phyloP scores from a whole-genome alignment of 2,329 filamentous ascomycete genomes.

The Sphaerulina populicola region DNA sequence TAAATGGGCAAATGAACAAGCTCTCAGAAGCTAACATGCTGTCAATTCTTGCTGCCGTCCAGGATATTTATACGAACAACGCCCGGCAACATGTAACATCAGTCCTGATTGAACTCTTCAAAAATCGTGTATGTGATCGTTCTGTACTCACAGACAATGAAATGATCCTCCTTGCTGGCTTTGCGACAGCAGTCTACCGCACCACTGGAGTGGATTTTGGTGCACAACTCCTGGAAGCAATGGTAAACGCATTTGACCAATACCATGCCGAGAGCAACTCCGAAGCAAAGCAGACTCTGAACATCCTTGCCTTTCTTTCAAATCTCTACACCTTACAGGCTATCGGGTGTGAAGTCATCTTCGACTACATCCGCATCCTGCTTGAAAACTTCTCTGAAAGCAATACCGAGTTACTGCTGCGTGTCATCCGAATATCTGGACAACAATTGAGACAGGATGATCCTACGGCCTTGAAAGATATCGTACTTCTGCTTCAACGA shows the following conservation, averaged over 20 bases:
- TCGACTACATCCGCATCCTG: slow-evolving; percentile 80
- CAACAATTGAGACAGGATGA: slow-evolving; percentile 81
- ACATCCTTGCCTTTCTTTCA: slow-evolving; percentile 73
- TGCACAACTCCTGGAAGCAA: slow-evolving; percentile 70
- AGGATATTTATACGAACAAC: slow-evolving; percentile 73
- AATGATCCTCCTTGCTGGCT: slow-evolving; percentile 81
- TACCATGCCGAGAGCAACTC: slow-evolving; percentile 26
- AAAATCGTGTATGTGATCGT: slow-evolving; percentile 70
- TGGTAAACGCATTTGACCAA: slow-evolving; percentile 66
- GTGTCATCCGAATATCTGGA: slow-evolving; percentile 72
- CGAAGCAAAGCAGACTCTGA: slow-evolving; percentile 56
- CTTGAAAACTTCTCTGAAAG: slow-evolving; percentile 66
- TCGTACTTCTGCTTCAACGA: slow-evolving; percentile 69
- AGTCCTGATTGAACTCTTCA: slow-evolving; percentile 65
- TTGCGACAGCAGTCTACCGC: slow-evolving; percentile 80
- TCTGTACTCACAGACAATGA: slow-evolving; percentile 79
- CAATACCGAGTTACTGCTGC: slow-evolving; percentile 80
- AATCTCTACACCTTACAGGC: slow-evolving; percentile 91
- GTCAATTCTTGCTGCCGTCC: slow-evolving; percentile 72
- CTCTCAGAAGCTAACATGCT: slow-evolving; percentile 85
- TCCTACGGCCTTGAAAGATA: slow-evolving; percentile 77
- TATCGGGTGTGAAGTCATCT: slow-evolving; percentile 71
- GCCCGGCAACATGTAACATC: slow-evolving; percentile 84
- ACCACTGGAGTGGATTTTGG: slow-evolving; percentile 82
- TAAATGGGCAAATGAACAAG: slow-evolving; percentile 84